Base-by-base conservation (phyloP, 129 eudicot genomes). In the Saposhnikovia divaricata region DNA sequence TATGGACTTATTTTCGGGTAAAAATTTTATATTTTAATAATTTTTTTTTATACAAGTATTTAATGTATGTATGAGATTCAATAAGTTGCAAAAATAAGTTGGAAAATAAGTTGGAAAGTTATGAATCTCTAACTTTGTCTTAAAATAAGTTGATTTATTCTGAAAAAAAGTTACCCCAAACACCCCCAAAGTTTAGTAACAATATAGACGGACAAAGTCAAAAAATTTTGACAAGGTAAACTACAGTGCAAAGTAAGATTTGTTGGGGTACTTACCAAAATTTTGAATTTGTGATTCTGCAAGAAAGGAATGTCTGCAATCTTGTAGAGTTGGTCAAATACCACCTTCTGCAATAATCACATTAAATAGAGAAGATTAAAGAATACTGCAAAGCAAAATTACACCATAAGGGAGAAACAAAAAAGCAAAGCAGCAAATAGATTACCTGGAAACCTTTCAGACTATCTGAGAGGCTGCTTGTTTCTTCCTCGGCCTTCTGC, bases 281-380 rank as follows among this genome's bases (percentile, higher is more conserved):
- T 88, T 83, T 95, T 90, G 80, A 72, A 77, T 87, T 92, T 89
- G 91, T 95, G 89, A n/a, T 86, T 87, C 45, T 89, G 83, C 92
- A 95, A 89, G 89, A 90, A 85, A n/a, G 96, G 91, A 48, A 95
- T 76, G 81, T 95, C 94, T 16, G 96, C 97, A 53, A 89, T 76
- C 93, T 90, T 92, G 93, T 93, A 91, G 46, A 93, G 91, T 48
- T 83, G 74, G 71, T 90, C 98, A 83, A 95, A 92, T 65, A 95
- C 91, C 59, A 77, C 21, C 82, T 95, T 95, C 97, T 95, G 97
- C 90, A 77, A 76, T 48, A 63, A 57, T 45, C 34, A 76, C 40
- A 23, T n/a, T 16, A 51, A 44, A 47, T 43, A 18, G 12, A 12
- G 76, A 51, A 21, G 2, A 82, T 14, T 16, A 61, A 40, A 40